These are phyloP conservation scores for Kodamaea laetipori DNA, from an alignment of 805 yeast species.

Conservation along the genomic window DNA sequence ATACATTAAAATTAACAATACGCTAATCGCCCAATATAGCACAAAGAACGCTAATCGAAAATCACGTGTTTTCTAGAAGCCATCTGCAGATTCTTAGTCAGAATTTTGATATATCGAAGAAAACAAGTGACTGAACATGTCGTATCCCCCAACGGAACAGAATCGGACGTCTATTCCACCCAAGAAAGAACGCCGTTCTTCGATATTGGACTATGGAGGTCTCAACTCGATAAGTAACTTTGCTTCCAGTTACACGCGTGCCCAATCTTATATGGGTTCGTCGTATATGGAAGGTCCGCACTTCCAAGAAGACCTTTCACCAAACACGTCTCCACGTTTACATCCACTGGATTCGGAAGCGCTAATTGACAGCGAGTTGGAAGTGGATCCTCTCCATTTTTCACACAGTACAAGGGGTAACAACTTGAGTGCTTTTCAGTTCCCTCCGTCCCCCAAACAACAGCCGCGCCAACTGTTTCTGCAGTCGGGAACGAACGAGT, in stretches of 20 bases:
- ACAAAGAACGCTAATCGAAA: no score
- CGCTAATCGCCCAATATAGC: no score
- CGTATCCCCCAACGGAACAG: constrained; percentile 1
- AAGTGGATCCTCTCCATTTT: neutral
- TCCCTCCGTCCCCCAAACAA: constrained; percentile 6
- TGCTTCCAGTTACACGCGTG: constrained; percentile 42
- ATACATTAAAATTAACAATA: no score
- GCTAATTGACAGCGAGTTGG: constrained; percentile 16
- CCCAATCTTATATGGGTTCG: constrained; percentile 29
- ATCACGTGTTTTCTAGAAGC: no score
- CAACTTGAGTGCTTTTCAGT: constrained; percentile 8
- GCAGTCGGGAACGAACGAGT: constrained; percentile 2
- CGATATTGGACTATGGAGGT: constrained; percentile 38
- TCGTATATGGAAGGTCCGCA: constrained; percentile 11
- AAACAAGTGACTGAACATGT: no score
- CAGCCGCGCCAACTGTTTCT: constrained; percentile 5
- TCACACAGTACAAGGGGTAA: constrained; percentile 3
- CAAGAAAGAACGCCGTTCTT: constrained; percentile 22
- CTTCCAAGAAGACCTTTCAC: constrained; percentile 23
- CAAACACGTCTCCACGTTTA: constrained; percentile 24
- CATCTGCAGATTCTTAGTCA: no score
- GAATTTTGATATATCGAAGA: neutral
- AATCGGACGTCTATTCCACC: neutral
- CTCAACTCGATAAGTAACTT: constrained; percentile 41
- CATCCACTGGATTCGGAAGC: constrained; percentile 12